Percentiles rank a stretch among this genome's conserved stretches.
Conservation (phyloP, 306 rosid species). For the Prunus mume region DNA sequence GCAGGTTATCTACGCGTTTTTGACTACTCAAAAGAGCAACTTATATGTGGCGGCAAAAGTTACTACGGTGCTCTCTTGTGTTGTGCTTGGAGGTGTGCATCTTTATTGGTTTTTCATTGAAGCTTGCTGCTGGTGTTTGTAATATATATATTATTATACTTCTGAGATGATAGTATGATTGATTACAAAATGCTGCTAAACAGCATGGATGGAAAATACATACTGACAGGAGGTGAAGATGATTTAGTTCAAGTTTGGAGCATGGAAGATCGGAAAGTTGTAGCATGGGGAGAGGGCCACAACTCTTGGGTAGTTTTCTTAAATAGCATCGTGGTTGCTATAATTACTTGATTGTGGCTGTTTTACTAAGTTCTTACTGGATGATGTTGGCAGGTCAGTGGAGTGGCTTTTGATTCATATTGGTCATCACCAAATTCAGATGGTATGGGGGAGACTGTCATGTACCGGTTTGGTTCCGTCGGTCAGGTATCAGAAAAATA, state of each 20-base stretch:
- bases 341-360: slow-evolving; percentile 6
- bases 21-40: slow-evolving; percentile 85
- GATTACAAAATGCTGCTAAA: slow-evolving; percentile 12
- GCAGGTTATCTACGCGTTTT: slow-evolving; percentile 92
- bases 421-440: slow-evolving; percentile 91
- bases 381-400: slow-evolving; percentile 77
- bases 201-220: slow-evolving; percentile 92
- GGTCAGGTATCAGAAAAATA: slow-evolving; percentile 69
- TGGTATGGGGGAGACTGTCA: slow-evolving; percentile 63
- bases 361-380: slow-evolving; percentile 9
- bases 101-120: slow-evolving; percentile 21
- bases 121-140: slow-evolving; percentile 10
- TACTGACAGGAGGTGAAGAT: slow-evolving; percentile 98
- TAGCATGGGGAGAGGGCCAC: slow-evolving; percentile 99
- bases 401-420: slow-evolving; percentile 94
- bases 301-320: slow-evolving; percentile 82
- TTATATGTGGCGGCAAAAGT: slow-evolving; percentile 93
- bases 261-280: slow-evolving; percentile 96
- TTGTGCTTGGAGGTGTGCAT: slow-evolving; percentile 90
- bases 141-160: neutral
- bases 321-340: slow-evolving; percentile 11
- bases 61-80: slow-evolving; percentile 96
- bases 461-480: slow-evolving; percentile 94
- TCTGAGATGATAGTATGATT: slow-evolving; percentile 15
- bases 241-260: slow-evolving; percentile 99